Evolutionary conservation across 1,139 yeast species (phyloP).

Genomic region (Casaregolazyma lundiana): DNA sequence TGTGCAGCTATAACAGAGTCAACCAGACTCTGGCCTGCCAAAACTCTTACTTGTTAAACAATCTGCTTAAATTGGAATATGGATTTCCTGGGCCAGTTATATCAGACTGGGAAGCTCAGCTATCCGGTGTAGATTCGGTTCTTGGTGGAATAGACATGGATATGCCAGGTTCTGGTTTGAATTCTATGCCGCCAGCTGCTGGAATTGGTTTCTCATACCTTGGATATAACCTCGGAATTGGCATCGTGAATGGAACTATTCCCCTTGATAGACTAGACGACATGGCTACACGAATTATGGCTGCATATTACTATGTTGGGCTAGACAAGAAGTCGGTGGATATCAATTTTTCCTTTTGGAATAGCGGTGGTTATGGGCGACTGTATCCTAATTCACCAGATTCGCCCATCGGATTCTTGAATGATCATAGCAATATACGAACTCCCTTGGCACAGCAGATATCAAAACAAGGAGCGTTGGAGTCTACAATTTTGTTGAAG

Average conservation of each 20-base stretch:
- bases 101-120: slow-evolving; percentile 60
- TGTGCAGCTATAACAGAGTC: slow-evolving; percentile 59
- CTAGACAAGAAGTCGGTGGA: slow-evolving; percentile 24
- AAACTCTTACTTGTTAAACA: slow-evolving; percentile 53
- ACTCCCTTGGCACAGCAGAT: slow-evolving; percentile 45
- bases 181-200: slow-evolving; percentile 57
- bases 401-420: slow-evolving; percentile 52
- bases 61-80: slow-evolving; percentile 54
- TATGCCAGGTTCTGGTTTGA: slow-evolving; percentile 60
- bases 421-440: slow-evolving; percentile 53
- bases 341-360: slow-evolving; percentile 61
- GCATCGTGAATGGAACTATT: slow-evolving; percentile 53
- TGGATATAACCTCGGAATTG: slow-evolving; percentile 42
- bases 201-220: slow-evolving; percentile 4
- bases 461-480: slow-evolving; percentile 53
- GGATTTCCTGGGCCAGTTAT: slow-evolving; percentile 67
- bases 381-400: slow-evolving; percentile 46
- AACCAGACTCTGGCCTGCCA: slow-evolving; percentile 61
- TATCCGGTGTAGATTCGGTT: slow-evolving; percentile 53
- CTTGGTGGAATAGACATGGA: slow-evolving; percentile 62
- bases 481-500: slow-evolving; percentile 52
- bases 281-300: slow-evolving; percentile 57
- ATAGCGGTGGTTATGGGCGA: slow-evolving; percentile 50
- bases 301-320: slow-evolving; percentile 45
- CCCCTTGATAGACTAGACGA: slow-evolving; percentile 55